Base-by-base conservation (phyloP, 2,329 filamentous ascomycete genomes). In the Colletotrichum sp. region DNA sequence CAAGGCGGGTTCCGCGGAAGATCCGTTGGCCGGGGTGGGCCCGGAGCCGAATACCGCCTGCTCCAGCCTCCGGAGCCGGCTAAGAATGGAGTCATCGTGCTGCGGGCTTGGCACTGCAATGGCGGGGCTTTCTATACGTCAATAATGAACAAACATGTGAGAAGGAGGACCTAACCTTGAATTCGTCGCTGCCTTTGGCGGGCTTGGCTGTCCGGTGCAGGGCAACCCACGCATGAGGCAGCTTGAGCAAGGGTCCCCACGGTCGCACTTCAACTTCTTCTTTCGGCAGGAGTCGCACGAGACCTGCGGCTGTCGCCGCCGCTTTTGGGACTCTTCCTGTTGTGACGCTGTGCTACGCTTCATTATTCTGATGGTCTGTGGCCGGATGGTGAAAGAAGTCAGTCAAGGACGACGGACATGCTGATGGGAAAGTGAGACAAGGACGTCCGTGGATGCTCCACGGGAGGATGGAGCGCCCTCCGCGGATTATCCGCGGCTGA, bases 241-340 rank as follows among this genome's bases (percentile, higher is more conserved):
- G 62, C 78, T 82, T 13, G 78, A 78, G 52, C 82, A 84, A 7
- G 82, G 82, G 25, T 75, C 56, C 3, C 56, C 74, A 18, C 81
- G 78, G 71, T 82, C 81, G 68, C 82, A 83, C 74, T 83, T 84
- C 61, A 83, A 79, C 78, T 84, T 84, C 72, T 82, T 83, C 30
- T 62, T 76, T 15, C 82, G 79, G 70, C 82, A 84, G 18, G 80
- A 82, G 65, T 80, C 77, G 71, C 82, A 84, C n/a, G 82, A 82
- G 28, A 76, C 78, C 48, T 82, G 81, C 9, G 81, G 80, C 60
- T 83, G 82, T 18, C 82, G 78, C 9, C 75, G 80, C 3, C 56
- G 66, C 10, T 67, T 74, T 8, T n/a, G 27, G 1, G 62, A 8
- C 3, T 36, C 25, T 2, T 36, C 32, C 8, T 61, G 8, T 7